Evolutionary conservation across 306 rosid species (phyloP), one percentile per base, ranked within the genome.

Genomic region (Castanopsis chinensis): DNA sequence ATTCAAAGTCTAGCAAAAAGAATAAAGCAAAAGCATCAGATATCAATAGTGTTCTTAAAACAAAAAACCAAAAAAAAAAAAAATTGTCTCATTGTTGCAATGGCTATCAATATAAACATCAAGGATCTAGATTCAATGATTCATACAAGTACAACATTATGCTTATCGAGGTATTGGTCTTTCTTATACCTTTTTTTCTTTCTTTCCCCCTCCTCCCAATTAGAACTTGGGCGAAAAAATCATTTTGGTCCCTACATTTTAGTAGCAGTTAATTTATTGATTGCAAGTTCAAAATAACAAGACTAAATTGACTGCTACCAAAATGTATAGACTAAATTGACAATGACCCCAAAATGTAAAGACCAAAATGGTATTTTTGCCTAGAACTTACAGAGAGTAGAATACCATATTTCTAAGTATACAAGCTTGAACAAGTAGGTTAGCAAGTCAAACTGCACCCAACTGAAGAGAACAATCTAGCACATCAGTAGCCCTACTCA

Each of bases 1-100:
- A 76, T 95, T 91, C 76, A 93, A 88, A 73, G 97, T 89, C 99
- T 95, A 72, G 61, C 33, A 65, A 69, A 25, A 79, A 72, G 77
- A 78, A 43, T 70, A 71, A 73, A 77, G 74, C 57, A 77, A 64
- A 18, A 32, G 73, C 7, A 80, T 89, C 82, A 90, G 83, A 23
- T 60, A 59, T 43, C 43, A 72, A 10, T 64, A 61, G 45, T 41
- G 11, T 41, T 41, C 3, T 41, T 8, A 37, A 49, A 56, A 37
- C 60, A 74, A 28, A 3, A 52, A 45, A 60, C 21, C 1, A n/a
- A 69, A n/a, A 9, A 15, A 1, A 64, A 64, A 30, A 28, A 15
- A 28, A 65, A 43, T 18, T 33, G 27, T 5, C 35, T 35, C 72
- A 33, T 67, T 35, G 52, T 35, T 67, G 72, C 27, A 67, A 19